These are phyloP conservation scores for Coix lacrymajobi DNA, from an alignment of 176 grass and related monocot species.

Conservation along the genomic window DNA sequence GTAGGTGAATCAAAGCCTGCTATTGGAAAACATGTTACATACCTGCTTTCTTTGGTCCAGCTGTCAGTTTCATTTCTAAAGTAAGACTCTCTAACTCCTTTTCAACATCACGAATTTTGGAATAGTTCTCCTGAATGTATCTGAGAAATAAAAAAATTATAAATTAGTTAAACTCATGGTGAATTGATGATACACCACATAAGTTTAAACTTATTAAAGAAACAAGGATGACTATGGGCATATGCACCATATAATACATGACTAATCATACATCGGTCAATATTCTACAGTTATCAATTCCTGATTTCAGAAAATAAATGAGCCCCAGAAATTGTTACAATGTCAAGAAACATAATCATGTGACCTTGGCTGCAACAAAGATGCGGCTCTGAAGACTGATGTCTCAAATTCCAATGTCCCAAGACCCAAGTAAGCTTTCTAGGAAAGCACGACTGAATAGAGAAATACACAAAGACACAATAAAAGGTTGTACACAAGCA, in stretches of 20 bases:
- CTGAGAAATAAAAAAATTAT: conserved; percentile 24
- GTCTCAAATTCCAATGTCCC: background rate
- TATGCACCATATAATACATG: background rate
- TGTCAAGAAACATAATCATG: background rate
- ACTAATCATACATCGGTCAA: background rate
- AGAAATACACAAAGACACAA: background rate
- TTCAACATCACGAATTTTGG: conserved; percentile 96
- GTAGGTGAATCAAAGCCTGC: background rate
- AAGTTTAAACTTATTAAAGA: background rate
- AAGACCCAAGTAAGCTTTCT: background rate
- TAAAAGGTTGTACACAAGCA: background rate
- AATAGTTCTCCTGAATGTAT: conserved; percentile 97
- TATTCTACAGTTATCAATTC: background rate
- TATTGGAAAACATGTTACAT: conserved; percentile 11
- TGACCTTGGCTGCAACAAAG: background rate
- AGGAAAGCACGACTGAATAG: background rate
- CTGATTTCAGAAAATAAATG: background rate
- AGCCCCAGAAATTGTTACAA: background rate
- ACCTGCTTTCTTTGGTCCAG: conserved; percentile 99
- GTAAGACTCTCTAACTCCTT: conserved; percentile 76
- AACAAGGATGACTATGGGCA: background rate
- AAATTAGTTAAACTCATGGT: background rate
- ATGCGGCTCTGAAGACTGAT: background rate
- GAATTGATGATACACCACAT: background rate
- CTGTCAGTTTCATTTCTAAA: conserved; percentile 88